These are phyloP conservation scores for Plasmodium ovale DNA, from an alignment of 169 alveolate genomes.

Conservation along the genomic window DNA sequence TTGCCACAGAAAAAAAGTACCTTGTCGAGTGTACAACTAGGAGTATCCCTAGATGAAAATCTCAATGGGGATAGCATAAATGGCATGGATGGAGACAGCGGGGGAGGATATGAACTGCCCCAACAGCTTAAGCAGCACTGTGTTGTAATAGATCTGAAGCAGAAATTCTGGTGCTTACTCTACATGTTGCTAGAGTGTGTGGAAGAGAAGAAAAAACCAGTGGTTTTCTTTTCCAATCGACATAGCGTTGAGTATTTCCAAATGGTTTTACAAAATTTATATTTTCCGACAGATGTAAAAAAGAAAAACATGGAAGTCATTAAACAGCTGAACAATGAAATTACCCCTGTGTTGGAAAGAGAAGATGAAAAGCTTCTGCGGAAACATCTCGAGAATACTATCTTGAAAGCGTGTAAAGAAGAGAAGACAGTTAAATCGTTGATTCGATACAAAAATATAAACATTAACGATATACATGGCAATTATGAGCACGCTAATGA, in stretches of 20 bases:
- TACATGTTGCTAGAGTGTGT: conserved; percentile 22
- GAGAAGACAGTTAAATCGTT: neutral
- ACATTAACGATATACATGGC: conserved; percentile 48
- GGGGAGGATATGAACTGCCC: conserved; percentile 10
- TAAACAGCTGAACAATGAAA: conserved; percentile 15
- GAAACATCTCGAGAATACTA: conserved; percentile 14
- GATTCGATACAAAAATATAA: conserved; percentile 34
- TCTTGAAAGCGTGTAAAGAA: conserved; percentile 5
- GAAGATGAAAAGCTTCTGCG: conserved; percentile 32
- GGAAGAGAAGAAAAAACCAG: conserved; percentile 29
- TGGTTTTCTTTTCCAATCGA: conserved; percentile 84
- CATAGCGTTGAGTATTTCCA: conserved; percentile 79
- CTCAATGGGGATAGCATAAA: neutral
- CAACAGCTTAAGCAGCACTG: conserved; percentile 54
- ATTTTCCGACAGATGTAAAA: conserved; percentile 82
- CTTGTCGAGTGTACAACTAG: neutral
- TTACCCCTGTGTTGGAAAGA: conserved; percentile 2
- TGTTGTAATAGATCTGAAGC: conserved; percentile 15
- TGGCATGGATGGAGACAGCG: neutral
- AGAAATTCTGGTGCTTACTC: conserved; percentile 22
- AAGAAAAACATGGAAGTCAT: conserved; percentile 43
- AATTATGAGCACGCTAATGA: neutral
- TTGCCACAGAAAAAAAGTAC: neutral
- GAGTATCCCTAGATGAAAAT: neutral
- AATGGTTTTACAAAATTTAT: conserved; percentile 60